Evolutionary conservation across 192 early-diverging fungal species (phyloP).

Genomic region (Oehlia diaphana): DNA sequence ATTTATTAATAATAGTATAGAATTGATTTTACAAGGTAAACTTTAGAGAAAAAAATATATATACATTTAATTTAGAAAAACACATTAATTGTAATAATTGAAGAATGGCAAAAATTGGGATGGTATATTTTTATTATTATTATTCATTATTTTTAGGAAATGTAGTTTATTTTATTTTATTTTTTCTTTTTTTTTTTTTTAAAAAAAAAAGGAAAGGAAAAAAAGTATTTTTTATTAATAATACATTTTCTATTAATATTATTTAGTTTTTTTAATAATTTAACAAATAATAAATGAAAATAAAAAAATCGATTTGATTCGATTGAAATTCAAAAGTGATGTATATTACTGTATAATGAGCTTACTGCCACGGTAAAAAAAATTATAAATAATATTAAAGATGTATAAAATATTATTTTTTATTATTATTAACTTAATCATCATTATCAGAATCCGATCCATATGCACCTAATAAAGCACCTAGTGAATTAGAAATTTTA

Average conservation of each 20-base stretch:
- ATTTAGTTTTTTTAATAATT: too few species aligned
- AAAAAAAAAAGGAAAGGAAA: too few species aligned
- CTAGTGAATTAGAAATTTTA: background rate
- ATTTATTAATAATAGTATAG: conserved; percentile 88
- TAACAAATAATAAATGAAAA: too few species aligned
- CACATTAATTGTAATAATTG: background rate
- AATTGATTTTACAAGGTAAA: conserved; percentile 51
- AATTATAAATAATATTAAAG: too few species aligned
- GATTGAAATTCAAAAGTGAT: too few species aligned
- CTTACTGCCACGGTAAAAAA: too few species aligned
- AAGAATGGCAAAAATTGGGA: background rate
- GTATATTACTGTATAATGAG: too few species aligned
- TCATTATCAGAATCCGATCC: background rate
- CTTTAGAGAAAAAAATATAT: conserved; percentile 34
- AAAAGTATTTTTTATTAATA: background rate
- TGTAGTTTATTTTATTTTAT: background rate
- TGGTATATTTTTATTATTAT: background rate
- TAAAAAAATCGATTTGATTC: too few species aligned
- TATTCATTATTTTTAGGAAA: background rate
- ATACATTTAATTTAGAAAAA: background rate
- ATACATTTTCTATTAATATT: background rate
- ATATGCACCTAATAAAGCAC: background rate
- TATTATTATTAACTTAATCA: background rate
- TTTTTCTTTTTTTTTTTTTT: too few species aligned
- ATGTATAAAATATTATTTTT: too few species aligned